Base-by-base conservation (phyloP, 2,329 filamentous ascomycete genomes). In the Zasmidium cellare region DNA sequence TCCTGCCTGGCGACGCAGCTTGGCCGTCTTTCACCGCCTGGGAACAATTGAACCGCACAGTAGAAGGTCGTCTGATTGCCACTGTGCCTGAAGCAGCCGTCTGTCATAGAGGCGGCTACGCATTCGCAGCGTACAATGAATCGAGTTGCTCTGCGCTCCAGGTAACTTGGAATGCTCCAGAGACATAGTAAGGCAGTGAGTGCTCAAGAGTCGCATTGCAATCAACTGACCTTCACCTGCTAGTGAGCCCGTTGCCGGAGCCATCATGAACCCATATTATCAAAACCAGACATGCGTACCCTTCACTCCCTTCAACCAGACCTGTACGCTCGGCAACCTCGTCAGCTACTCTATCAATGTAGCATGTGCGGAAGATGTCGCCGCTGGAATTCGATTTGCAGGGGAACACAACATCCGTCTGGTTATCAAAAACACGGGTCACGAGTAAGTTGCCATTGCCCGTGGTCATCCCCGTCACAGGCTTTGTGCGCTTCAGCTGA, bases 1-100 rank as follows among this genome's bases (percentile, higher is more conserved):
- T n/a, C n/a, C n/a, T n/a, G n/a, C 83, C 84, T 0, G 78, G 77
- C 14, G 81, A 86, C 56, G n/a, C 60, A 1, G 79, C 76, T 66
- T 87, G 84, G 83, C 85, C 85, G 0, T 70, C 72, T 0, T 19
- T 61, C 0, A 46, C 64, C 1, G 69, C 71, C 3, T 87, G 84
- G 84, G 63, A 72, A 6, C 55, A 65, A 0, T 77, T 87, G 50
- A 85, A 87, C 64, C 54, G 67, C 16, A 79, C 83, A 0, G 72
- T 86, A 1, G 72, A 74, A 19, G 82, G 82, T 0, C 74, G 72
- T 3, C 72, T 87, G 25, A 73, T 87, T 46, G 75, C 77, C 11
- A 84, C 81, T 0, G 70, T 79, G 2, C 84, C 84, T 0, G 65
- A 85, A 2, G 84, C 76, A 0, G 68, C 77, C 1, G 72, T 79